Evolutionary conservation across 768 basidiomycete genomes (phyloP).

Genomic region (Pleurotus ostreatus): DNA sequence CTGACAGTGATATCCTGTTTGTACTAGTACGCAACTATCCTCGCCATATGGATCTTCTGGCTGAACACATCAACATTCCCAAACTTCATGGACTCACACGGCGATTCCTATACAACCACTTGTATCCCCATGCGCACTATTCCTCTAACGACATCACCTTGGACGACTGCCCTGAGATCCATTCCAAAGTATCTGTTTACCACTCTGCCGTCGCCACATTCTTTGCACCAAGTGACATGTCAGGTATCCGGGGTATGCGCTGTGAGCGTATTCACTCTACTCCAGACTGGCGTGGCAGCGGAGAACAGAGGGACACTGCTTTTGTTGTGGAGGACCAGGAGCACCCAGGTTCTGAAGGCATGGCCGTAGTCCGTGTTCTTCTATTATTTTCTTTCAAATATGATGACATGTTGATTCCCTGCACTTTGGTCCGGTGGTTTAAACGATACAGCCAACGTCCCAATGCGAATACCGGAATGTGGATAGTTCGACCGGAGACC

Average conservation of each 20-base stretch:
- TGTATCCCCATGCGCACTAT: conserved; percentile 12
- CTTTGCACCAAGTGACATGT: conserved; percentile 25
- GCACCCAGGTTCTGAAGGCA: conserved; percentile 15
- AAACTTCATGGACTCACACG: conserved; percentile 17
- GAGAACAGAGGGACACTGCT: conserved; percentile 18
- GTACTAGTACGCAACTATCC: conserved; percentile 7
- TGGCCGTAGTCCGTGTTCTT: conserved; percentile 18
- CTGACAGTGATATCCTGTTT: conserved; percentile 22
- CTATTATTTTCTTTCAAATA: conserved; percentile 21
- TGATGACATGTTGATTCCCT: conserved; percentile 16
- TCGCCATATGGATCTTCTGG: conserved; percentile 11
- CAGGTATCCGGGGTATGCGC: conserved; percentile 23
- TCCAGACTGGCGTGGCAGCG: conserved; percentile 18
- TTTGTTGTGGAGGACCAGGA: conserved; percentile 16
- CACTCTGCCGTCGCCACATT: conserved; percentile 16
- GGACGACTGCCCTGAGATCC: not conserved
- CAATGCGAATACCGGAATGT: conserved; percentile 19
- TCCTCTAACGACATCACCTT: not conserved
- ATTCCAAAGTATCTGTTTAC: conserved; percentile 4
- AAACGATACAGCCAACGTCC: conserved; percentile 11
- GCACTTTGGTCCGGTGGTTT: conserved; percentile 26
- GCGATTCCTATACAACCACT: conserved; percentile 22
- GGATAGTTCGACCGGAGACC: conserved; percentile 18
- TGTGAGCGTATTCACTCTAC: conserved; percentile 19
- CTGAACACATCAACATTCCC: conserved; percentile 14